Evolutionary conservation across 202 grass and related monocot species (phyloP).

Genomic region (Sporobolus alterniflorus): DNA sequence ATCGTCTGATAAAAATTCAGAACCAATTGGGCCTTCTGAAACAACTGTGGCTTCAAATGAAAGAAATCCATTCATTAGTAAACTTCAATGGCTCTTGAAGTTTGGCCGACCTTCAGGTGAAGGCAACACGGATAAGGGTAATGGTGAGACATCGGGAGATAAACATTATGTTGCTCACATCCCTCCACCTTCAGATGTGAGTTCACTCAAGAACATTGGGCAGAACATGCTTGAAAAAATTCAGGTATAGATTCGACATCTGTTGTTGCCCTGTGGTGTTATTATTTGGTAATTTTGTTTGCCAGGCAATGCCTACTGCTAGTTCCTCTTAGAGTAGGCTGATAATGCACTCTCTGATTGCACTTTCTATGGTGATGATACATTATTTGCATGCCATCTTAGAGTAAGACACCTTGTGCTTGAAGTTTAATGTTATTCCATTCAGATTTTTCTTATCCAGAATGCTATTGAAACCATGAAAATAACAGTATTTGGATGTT

Average conservation of each 20-base stretch:
- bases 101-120: conserved; percentile 63
- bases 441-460: neutral
- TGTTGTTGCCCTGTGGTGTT: conserved; percentile 19
- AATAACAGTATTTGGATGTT: conserved; percentile 17
- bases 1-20: conserved; percentile 16
- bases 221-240: conserved; percentile 99
- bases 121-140: conserved; percentile 53
- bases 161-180: conserved; percentile 18
- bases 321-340: neutral
- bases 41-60: conserved; percentile 45
- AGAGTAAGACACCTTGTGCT: neutral
- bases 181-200: conserved; percentile 35
- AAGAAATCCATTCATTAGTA: conserved; percentile 61
- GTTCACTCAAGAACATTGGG: conserved; percentile 71
- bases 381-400: neutral
- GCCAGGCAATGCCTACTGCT: neutral
- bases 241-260: conserved; percentile 62
- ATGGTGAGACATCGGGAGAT: conserved; percentile 18
- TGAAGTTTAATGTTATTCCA: neutral
- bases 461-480: neutral
- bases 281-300: conserved; percentile 1
- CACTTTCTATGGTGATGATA: neutral
- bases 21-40: conserved; percentile 35
- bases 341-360: neutral
- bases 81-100: conserved; percentile 84